Evolutionary conservation across 2,329 filamentous ascomycete genomes (phyloP).

Genomic region (Ceratocystis destructans): DNA sequence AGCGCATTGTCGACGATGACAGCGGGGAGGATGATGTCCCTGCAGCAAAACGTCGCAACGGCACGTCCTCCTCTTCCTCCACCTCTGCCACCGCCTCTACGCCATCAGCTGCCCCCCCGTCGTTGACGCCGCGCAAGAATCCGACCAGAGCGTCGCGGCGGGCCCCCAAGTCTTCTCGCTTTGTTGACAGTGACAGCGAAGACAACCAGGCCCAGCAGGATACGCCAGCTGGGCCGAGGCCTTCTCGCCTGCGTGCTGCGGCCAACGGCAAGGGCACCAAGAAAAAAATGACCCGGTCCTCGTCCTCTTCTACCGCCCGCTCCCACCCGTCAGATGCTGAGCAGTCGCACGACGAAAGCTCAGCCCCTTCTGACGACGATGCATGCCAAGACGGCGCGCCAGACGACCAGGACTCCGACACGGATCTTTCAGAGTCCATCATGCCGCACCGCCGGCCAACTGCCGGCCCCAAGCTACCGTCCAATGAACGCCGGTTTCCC

Average conservation of each 20-base stretch:
- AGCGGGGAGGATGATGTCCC: slow-evolving; percentile 8
- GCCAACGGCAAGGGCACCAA: neutral
- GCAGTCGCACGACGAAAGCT: slow-evolving; percentile 10
- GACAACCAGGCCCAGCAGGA: neutral
- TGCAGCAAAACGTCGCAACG: slow-evolving; percentile 9
- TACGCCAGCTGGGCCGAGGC: neutral
- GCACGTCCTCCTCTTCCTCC: slow-evolving; percentile 6
- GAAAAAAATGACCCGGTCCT: neutral
- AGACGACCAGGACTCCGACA: neutral
- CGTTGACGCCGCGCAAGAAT: slow-evolving; percentile 15
- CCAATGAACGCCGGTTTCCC: slow-evolving; percentile 6
- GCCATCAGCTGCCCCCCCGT: neutral
- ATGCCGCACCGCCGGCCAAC: slow-evolving; percentile 9
- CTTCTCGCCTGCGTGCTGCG: neutral
- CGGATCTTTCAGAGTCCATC: neutral
- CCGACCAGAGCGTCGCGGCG: slow-evolving; percentile 13
- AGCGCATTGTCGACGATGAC: slow-evolving; percentile 12
- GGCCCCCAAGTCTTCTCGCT: slow-evolving; percentile 7
- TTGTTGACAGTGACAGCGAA: slow-evolving; percentile 13
- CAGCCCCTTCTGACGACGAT: neutral
- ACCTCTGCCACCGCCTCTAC: neutral
- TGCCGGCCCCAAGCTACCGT: slow-evolving; percentile 4
- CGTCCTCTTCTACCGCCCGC: neutral
- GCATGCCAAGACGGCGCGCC: neutral
- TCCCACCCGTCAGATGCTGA: neutral